Percentiles rank a stretch among this genome's conserved stretches.
These are phyloP conservation scores for Wallacemonas sp. DNA, from an alignment of 208 protist genomes.

Conservation along the genomic window DNA sequence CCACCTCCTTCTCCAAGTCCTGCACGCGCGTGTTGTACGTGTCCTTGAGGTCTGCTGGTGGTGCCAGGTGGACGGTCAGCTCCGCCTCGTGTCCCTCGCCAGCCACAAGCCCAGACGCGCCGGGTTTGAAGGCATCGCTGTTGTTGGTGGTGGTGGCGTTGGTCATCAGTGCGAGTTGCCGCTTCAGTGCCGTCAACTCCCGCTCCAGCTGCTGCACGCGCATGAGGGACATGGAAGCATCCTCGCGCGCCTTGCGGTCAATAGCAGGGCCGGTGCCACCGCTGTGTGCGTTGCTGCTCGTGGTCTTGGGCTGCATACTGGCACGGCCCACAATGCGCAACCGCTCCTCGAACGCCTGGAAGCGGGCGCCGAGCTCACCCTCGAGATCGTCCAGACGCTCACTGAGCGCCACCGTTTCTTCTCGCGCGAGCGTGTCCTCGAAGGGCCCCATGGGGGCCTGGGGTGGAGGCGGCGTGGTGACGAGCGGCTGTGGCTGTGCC, in stretches of 20 bases:
- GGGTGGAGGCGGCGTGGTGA: not conserved
- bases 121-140: too few relatives aligned
- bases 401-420: conserved; percentile 45
- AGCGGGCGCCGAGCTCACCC: conserved; percentile 68
- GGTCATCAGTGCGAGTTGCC: conserved; percentile 17
- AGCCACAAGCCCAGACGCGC: not conserved
- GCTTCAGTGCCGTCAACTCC: conserved; percentile 58
- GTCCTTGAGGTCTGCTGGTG: conserved; percentile 38
- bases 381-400: conserved; percentile 76
- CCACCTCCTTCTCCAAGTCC: conserved; percentile 75
- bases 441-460: not conserved
- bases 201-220: conserved; percentile 77
- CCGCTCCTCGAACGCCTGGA: conserved; percentile 82
- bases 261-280: conserved; percentile 28
- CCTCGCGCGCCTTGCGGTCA: conserved; percentile 86
- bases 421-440: conserved; percentile 41
- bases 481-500: not conserved
- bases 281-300: not conserved
- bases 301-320: conserved; percentile 46
- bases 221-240: conserved; percentile 83
- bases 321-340: conserved; percentile 83
- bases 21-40: conserved; percentile 61
- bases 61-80: conserved; percentile 14
- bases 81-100: not conserved
- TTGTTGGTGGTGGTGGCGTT: not conserved